phyloP scores from a whole-genome alignment of 495 filamentous ascomycete genomes.

The Annulohypoxylon maeteangense region DNA sequence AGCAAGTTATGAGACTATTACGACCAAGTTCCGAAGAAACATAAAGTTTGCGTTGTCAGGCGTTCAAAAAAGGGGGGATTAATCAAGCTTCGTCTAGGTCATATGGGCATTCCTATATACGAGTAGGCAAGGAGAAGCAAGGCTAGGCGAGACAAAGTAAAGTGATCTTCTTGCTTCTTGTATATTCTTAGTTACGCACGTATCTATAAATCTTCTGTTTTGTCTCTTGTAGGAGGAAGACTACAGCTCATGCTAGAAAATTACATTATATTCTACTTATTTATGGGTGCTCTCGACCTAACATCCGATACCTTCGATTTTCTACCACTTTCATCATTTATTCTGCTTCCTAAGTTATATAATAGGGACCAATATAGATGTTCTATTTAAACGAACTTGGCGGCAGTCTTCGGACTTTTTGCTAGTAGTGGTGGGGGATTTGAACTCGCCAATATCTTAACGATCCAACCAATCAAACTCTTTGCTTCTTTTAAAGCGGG shows the following conservation, averaged over 20 bases:
- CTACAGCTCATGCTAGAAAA: slow-evolving; percentile 16
- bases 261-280: neutral
- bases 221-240: slow-evolving; percentile 6
- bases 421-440: neutral
- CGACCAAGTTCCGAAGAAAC: neutral
- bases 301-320: neutral
- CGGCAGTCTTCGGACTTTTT: neutral
- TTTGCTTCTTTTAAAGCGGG: neutral
- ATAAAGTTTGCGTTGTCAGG: slow-evolving; percentile 35
- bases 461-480: neutral
- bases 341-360: neutral
- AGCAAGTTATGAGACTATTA: slow-evolving; percentile 50
- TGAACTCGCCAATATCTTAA: neutral
- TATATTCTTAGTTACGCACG: slow-evolving; percentile 25
- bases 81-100: slow-evolving; percentile 8
- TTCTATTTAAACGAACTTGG: neutral
- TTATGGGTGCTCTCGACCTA: too few relatives aligned
- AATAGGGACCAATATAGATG: too few relatives aligned
- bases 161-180: slow-evolving; percentile 9
- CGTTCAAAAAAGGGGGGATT: slow-evolving; percentile 29
- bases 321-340: neutral
- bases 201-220: slow-evolving; percentile 11
- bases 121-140: neutral
- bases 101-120: slow-evolving; percentile 21
- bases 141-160: neutral